These are phyloP conservation scores for Inosperma sp. DNA, from an alignment of 768 basidiomycete genomes.

Conservation along the genomic window DNA sequence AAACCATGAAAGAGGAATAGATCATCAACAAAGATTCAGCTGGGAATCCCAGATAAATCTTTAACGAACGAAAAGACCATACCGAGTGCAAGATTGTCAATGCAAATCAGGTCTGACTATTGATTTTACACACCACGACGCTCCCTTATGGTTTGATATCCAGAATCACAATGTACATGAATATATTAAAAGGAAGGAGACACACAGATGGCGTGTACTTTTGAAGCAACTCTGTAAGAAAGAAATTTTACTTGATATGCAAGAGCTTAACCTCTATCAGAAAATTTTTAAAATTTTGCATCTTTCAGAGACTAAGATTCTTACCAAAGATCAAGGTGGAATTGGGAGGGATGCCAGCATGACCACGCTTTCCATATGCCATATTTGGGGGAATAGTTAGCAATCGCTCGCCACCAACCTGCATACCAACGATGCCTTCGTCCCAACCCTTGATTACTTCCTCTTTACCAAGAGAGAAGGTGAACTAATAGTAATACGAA, in stretches of 20 bases:
- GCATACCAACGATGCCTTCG: conserved; percentile 88
- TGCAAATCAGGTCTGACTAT: no score
- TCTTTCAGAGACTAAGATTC: conserved; percentile 22
- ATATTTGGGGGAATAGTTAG: conserved; percentile 69
- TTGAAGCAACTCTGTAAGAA: background rate
- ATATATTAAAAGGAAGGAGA: no score
- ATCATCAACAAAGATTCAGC: no score
- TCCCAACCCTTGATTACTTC: conserved; percentile 98
- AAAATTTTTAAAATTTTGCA: conserved; percentile 4
- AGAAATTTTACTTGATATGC: conserved; percentile 51
- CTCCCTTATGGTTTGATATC: no score
- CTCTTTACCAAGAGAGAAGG: conserved; percentile 76
- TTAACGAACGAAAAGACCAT: no score
- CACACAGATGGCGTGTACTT: background rate
- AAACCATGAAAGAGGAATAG: no score
- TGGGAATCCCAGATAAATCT: no score
- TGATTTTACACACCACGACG: no score
- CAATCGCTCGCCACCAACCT: conserved; percentile 80
- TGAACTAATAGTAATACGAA: conserved; percentile 44
- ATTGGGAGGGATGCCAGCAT: conserved; percentile 66
- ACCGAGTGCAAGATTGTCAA: no score
- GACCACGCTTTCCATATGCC: conserved; percentile 63
- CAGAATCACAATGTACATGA: no score
- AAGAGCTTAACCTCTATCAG: conserved; percentile 66
- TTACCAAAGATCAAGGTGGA: conserved; percentile 80